Evolutionary conservation across 2,329 filamentous ascomycete species (phyloP), one percentile per base, ranked within the genome.

Genomic region (Verticillium tricorpus): DNA sequence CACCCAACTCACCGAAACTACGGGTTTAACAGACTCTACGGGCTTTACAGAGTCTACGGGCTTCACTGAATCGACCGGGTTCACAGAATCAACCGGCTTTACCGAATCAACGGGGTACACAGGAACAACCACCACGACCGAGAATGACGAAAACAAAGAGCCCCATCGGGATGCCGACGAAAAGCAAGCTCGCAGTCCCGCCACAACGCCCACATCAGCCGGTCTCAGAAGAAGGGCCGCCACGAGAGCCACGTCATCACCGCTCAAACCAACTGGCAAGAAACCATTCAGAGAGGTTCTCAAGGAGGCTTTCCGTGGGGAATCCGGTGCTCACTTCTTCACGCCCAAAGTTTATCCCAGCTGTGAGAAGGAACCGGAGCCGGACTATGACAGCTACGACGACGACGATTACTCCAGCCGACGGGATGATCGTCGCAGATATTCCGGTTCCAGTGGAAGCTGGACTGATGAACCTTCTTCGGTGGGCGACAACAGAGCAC

Each of bases 241-340:
- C 25, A 86, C 82, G 34, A 80, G 84, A 65, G 78, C 70, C 62
- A 69, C 76, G 2, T 75, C 82, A 1, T 80, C 83, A 6, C 80
- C 84, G 1, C 60, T 78, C 7, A 87, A 83, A 68, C 65, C 77
- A 0, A 72, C 69, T 2, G 69, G 69, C 14, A 86, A 82, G 68
- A 78, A 78, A 39, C 82, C 82, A 0, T 78, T 89, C 60, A 80
- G 86, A 25, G 86, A 87, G 50, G 80, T 81, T 56, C 73, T 89
- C 9, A 84, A 83, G 60, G 85, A 86, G 63, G 86, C 85, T 3
- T 89, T 89, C 67, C 81, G 81, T 45, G 86, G 86, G 34, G 85
- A 89, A 69, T 88, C 86, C 2, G 78, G 73, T 3, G 77, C 77
- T 11, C 76, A 81, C 62, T 74, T 75, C 22, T 73, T 80, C 5